These are phyloP conservation scores for Eragrostis curvula DNA, from an alignment of 176 grass and related monocot genomes.

Conservation along the genomic window DNA sequence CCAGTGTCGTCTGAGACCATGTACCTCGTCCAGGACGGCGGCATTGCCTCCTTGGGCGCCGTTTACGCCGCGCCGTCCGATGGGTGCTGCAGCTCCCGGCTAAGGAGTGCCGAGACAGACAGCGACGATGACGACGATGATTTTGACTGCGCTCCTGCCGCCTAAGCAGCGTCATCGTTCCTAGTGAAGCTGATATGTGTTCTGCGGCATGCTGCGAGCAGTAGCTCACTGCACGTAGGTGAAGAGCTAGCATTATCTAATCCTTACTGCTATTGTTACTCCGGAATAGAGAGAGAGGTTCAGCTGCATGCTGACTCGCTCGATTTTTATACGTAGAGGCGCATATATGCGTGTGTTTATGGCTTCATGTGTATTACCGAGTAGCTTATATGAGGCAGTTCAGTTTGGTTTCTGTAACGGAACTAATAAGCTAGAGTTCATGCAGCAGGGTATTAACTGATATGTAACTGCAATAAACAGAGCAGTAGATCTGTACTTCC, in stretches of 20 bases:
- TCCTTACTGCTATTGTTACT: not conserved
- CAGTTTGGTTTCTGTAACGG: conserved; percentile 8
- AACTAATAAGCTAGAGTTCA: conserved; percentile 14
- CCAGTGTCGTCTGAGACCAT: conserved; percentile 20
- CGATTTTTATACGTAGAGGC: not conserved
- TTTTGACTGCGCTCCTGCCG: conserved; percentile 70
- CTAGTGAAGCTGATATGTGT: not conserved
- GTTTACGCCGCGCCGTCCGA: conserved; percentile 38
- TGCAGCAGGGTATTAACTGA: conserved; percentile 1
- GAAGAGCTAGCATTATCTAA: not conserved
- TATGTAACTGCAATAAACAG: not conserved
- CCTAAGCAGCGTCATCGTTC: conserved; percentile 28
- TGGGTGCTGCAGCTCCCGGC: not conserved
- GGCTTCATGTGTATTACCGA: not conserved
- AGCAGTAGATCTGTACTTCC: conserved; percentile 12
- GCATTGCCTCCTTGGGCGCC: conserved; percentile 45
- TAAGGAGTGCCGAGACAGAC: conserved; percentile 50
- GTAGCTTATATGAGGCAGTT: not conserved
- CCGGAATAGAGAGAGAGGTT: not conserved
- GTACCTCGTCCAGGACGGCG: conserved; percentile 30
- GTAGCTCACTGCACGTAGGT: not conserved
- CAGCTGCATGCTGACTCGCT: not conserved
- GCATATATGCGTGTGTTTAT: not conserved
- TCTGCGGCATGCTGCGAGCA: not conserved
- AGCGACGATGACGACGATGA: conserved; percentile 69